Evolutionary conservation across 1,284 basidiomycete genomes (phyloP).

Genomic region (Bondarzewia mesenterica): DNA sequence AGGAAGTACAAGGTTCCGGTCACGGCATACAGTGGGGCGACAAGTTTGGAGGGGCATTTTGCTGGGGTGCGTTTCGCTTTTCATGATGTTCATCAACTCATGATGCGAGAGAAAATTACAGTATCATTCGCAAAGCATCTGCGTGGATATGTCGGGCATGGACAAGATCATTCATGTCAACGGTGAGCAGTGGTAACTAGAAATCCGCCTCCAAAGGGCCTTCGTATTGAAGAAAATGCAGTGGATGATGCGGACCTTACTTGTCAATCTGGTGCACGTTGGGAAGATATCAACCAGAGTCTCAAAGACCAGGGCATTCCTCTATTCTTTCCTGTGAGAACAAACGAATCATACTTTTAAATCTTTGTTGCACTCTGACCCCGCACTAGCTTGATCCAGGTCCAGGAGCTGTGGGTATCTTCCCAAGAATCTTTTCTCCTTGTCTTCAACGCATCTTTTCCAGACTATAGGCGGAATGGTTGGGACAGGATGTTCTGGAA

Average conservation of each 20-base stretch:
- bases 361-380: background rate
- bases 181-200: background rate
- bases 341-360: background rate
- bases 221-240: constrained; percentile 18
- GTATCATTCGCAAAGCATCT: constrained; percentile 1
- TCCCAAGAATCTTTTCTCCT: background rate
- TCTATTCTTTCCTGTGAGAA: constrained; percentile 78
- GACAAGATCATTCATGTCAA: constrained; percentile 2
- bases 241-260: constrained; percentile 69
- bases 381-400: constrained; percentile 3
- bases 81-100: background rate
- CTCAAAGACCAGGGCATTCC: constrained; percentile 55
- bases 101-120: background rate
- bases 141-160: constrained; percentile 5
- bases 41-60: constrained; percentile 6
- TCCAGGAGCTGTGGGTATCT: constrained; percentile 1
- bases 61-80: constrained; percentile 1
- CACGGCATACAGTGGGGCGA: constrained; percentile 4
- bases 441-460: background rate
- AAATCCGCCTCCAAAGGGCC: background rate
- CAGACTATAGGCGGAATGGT: constrained; percentile 53
- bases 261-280: constrained; percentile 69
- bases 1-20: constrained; percentile 4
- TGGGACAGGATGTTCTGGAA: constrained; percentile 47
- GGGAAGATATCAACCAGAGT: constrained; percentile 74